Percentiles rank a stretch among this genome's conserved stretches.
Conservation (phyloP, 495 filamentous ascomycete species). For the Neurospora tetrasperma region DNA sequence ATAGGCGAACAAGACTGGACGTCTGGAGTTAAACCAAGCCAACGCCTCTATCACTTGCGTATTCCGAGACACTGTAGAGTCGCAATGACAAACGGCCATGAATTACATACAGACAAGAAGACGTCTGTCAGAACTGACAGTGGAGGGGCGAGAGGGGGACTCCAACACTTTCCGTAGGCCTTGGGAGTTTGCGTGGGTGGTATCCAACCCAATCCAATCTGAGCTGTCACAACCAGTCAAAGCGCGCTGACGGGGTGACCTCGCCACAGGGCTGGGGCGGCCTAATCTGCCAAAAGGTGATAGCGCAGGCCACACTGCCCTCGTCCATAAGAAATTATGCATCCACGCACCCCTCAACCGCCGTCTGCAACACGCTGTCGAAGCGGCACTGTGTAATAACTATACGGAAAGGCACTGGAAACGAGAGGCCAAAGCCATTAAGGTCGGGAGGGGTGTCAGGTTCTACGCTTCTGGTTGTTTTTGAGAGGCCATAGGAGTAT, state of each 20-base stretch:
- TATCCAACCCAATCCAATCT: not conserved
- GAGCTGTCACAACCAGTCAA: slow-evolving; percentile 18
- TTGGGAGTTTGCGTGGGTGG: not conserved
- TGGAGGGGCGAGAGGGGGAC: not conserved
- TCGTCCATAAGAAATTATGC: slow-evolving; percentile 21
- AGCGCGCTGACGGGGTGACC: slow-evolving; percentile 7
- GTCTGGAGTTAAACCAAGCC: not conserved
- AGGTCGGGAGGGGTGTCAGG: not conserved
- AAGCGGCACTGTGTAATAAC: not conserved
- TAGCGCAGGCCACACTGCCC: slow-evolving; percentile 12
- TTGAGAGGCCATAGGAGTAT: not conserved
- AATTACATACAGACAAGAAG: not conserved
- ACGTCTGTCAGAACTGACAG: not conserved
- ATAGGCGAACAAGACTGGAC: not conserved
- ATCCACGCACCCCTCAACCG: slow-evolving; percentile 22
- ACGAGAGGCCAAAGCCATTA: not conserved
- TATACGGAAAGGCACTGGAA: not conserved
- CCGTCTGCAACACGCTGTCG: slow-evolving; percentile 1
- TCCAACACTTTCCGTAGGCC: not conserved
- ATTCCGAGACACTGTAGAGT: not conserved
- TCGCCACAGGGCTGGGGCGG: slow-evolving; percentile 23
- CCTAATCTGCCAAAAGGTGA: slow-evolving; percentile 14
- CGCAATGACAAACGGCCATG: not conserved
- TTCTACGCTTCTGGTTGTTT: not conserved
- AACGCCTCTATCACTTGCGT: not conserved